Base-by-base conservation (phyloP, 495 filamentous ascomycete species). In the Xylaria bambusicola region DNA sequence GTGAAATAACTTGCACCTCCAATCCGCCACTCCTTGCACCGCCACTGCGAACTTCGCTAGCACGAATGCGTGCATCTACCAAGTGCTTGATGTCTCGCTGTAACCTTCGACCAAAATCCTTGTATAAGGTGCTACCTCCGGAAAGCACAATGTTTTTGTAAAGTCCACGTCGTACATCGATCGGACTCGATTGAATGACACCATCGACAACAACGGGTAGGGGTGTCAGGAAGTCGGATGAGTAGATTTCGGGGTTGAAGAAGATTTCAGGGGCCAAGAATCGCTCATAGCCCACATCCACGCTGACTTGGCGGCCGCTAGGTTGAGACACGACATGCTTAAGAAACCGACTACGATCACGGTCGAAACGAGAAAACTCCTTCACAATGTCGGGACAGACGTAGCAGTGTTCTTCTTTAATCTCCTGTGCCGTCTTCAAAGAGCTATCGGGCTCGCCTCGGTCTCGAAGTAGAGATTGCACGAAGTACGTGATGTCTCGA, bases 111-210 rank as follows among this genome's bases (percentile, higher is more conserved):
- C 94, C 94, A 73, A 98, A 98, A 75, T 97, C 91, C 77, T 96
- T 95, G 82, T 97, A 98, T 54, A 98, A 80, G 10, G 94, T 98
- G 53, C 92, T 96, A 54, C 94, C 94, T 64, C 94, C 94, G 7
- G 93, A 97, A 33, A 98, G 82, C 5, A 98, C 94, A 76, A 98
- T 98, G 75, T 98, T 98, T 87, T 98, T 98, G 82, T 98, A 98
- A 6, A 98, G 84, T 21, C 94, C 94, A 75, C 94, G 82, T 62
- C 94, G 90, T 47, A 98, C 94, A 71, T 98, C 94, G 66, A 98
- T 98, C 29, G 94, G 94, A 41, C 92, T 96, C 20, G 89, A 91
- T 73, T 98, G 94, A 68, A 98, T 98, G 59, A 98, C 94, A 50
- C 88, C 88, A 70, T 98, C 94, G 46, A 98, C 94, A 40, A 98